Evolutionary conservation across 495 filamentous ascomycete genomes (phyloP).

Genomic region (Glarea lozoyensis): DNA sequence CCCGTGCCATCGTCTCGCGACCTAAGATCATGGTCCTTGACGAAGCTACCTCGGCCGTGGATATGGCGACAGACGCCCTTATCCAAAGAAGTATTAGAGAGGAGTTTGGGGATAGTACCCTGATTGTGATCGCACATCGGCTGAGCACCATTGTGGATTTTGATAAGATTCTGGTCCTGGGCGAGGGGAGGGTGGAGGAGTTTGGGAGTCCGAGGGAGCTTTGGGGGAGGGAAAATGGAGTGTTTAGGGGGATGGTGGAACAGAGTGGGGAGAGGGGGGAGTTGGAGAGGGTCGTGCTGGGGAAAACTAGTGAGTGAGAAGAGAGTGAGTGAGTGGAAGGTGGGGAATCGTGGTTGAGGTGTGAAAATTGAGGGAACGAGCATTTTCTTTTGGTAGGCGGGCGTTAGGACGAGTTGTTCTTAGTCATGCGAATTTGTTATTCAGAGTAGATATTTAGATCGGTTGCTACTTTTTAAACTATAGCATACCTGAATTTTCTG

Average conservation of each 20-base stretch:
- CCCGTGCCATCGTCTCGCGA: slow-evolving; percentile 70
- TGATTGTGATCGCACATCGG: slow-evolving; percentile 84
- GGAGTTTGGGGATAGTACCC: slow-evolving; percentile 62
- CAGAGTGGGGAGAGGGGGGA: slow-evolving; percentile 63
- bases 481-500: too few species aligned
- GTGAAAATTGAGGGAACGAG: not conserved
- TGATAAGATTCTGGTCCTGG: slow-evolving; percentile 75
- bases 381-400: too few species aligned
- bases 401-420: too few species aligned
- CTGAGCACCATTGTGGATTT: slow-evolving; percentile 82
- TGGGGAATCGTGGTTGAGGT: not conserved
- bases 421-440: too few species aligned
- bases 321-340: not conserved
- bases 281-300: slow-evolving; percentile 43
- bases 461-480: too few species aligned
- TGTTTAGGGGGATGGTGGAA: slow-evolving; percentile 63
- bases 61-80: slow-evolving; percentile 74
- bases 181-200: slow-evolving; percentile 65
- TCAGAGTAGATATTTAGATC: too few species aligned
- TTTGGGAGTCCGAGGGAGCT: slow-evolving; percentile 63
- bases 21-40: slow-evolving; percentile 85
- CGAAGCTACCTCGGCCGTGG: slow-evolving; percentile 83
- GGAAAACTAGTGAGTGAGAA: too few species aligned
- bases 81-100: slow-evolving; percentile 78
- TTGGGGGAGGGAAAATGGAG: slow-evolving; percentile 45